phyloP scores from a whole-genome alignment of 257 asterid species.

The Echites panduratus region DNA sequence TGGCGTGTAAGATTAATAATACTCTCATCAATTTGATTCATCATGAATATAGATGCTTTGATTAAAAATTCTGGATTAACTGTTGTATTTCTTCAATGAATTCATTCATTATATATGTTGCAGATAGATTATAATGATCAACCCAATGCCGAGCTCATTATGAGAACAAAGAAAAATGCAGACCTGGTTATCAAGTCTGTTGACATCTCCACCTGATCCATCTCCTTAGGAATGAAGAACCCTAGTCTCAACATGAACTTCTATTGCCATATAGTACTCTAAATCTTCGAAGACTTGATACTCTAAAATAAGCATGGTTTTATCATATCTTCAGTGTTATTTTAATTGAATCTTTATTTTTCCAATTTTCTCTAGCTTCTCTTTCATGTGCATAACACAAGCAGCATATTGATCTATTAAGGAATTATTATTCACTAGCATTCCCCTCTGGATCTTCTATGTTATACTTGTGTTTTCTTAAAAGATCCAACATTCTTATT shows the following conservation, averaged over 20 bases:
- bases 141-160: constrained; percentile 84
- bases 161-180: constrained; percentile 64
- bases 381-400: no score
- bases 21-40: background rate
- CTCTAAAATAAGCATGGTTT: no score
- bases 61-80: background rate
- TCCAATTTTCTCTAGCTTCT: no score
- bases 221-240: background rate
- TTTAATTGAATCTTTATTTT: no score
- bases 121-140: constrained; percentile 83
- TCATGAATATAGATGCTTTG: background rate
- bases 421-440: no score
- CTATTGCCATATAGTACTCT: background rate
- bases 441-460: no score
- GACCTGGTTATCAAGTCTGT: constrained; percentile 76
- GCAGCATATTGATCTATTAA: no score
- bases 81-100: constrained; percentile 13
- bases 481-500: no score
- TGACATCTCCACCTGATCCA: constrained; percentile 40
- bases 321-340: no score
- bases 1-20: constrained; percentile 95
- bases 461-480: no score
- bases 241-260: background rate
- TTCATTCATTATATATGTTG: constrained; percentile 26
- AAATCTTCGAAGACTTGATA: background rate